A percentile compares a stretch with the other conserved stretches of the same genome.
Conservation (phyloP, 257 asterid species). For the Haberlea rhodopensis region DNA sequence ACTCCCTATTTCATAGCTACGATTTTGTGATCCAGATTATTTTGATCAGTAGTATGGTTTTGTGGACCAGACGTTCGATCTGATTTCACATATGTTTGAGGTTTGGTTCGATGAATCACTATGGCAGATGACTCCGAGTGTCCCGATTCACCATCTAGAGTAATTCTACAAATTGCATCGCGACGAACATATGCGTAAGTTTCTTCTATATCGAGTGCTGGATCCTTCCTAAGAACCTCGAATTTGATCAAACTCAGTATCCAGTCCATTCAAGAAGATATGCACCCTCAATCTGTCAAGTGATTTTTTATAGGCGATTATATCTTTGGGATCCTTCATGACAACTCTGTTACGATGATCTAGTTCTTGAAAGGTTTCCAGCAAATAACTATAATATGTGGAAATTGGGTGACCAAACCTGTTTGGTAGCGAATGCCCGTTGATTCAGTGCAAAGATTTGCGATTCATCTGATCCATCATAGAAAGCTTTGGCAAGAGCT, state of each 20-base stretch:
- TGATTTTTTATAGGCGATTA: background rate
- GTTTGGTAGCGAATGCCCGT: background rate
- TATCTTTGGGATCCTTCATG: slow-evolving; percentile 6
- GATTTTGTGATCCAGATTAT: no score
- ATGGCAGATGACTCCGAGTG: background rate
- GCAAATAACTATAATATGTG: background rate
- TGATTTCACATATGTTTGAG: no score
- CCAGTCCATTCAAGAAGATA: slow-evolving; percentile 18
- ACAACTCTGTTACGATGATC: slow-evolving; percentile 5
- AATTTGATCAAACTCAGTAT: slow-evolving; percentile 7
- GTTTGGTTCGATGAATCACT: background rate
- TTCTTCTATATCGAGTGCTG: background rate
- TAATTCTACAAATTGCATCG: background rate
- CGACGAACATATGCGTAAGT: background rate
- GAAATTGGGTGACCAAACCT: background rate
- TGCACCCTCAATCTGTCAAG: slow-evolving; percentile 8
- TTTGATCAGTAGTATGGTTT: no score
- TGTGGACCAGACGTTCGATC: no score
- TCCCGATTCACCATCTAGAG: slow-evolving; percentile 8
- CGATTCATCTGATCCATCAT: slow-evolving; percentile 13
- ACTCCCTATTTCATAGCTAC: no score
- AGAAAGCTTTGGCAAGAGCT: slow-evolving; percentile 11
- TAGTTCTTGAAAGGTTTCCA: background rate
- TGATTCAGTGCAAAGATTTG: background rate
- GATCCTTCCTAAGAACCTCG: slow-evolving; percentile 15